These are phyloP conservation scores for Xylaria digitata DNA, from an alignment of 2,329 filamentous ascomycete genomes.

Conservation along the genomic window DNA sequence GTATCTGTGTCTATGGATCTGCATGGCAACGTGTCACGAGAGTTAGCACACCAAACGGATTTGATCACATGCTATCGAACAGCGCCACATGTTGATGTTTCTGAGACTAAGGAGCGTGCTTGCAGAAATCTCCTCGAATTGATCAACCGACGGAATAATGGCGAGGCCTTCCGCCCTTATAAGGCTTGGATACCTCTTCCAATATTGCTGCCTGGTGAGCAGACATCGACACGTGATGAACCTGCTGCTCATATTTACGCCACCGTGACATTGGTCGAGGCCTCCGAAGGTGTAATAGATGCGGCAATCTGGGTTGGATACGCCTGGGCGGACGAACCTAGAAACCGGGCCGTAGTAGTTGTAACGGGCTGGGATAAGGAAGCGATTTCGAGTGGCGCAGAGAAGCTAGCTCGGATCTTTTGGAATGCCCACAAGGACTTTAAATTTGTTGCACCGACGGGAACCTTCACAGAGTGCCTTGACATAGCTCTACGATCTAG, in stretches of 20 bases:
- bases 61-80: slow-evolving; percentile 65
- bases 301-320: slow-evolving; percentile 68
- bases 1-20: slow-evolving; percentile 67
- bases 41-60: slow-evolving; percentile 61
- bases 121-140: slow-evolving; percentile 61
- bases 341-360: slow-evolving; percentile 62
- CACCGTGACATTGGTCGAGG: slow-evolving; percentile 58
- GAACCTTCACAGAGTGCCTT: slow-evolving; percentile 59
- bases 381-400: slow-evolving; percentile 54
- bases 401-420: slow-evolving; percentile 59
- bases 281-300: slow-evolving; percentile 57
- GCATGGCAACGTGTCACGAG: slow-evolving; percentile 64
- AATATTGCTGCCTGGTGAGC: slow-evolving; percentile 64
- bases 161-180: slow-evolving; percentile 52
- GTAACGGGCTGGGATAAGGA: slow-evolving; percentile 62
- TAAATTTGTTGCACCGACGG: slow-evolving; percentile 64
- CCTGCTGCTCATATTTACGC: slow-evolving; percentile 63
- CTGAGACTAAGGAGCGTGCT: slow-evolving; percentile 63
- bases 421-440: slow-evolving; percentile 61
- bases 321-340: slow-evolving; percentile 66
- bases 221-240: slow-evolving; percentile 65
- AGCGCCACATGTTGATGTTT: slow-evolving; percentile 63
- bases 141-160: slow-evolving; percentile 45
- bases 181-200: slow-evolving; percentile 66
- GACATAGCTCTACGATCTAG: slow-evolving; percentile 56